Evolutionary conservation across 805 yeast genomes (phyloP).

Genomic region (Metschnikowia borealis): DNA sequence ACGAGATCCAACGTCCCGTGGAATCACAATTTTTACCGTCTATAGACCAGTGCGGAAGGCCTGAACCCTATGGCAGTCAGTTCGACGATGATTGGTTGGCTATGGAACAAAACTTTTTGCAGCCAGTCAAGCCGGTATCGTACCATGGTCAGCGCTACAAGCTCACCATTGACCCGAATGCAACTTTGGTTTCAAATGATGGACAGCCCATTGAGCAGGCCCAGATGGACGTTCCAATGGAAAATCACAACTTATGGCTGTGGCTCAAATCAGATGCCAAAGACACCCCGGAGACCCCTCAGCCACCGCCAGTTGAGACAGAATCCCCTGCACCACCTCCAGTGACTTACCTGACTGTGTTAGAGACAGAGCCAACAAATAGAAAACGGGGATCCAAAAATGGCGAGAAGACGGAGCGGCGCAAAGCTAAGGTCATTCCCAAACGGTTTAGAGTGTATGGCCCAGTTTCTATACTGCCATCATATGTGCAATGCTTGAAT

Average conservation of each 20-base stretch:
- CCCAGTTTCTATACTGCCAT: slow-evolving; percentile 8
- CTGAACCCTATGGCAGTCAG: too few species aligned
- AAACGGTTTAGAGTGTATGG: slow-evolving; percentile 9
- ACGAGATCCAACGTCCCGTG: background rate
- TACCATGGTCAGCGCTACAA: too few species aligned
- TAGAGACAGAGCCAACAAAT: background rate
- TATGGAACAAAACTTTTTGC: background rate
- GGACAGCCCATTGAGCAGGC: too few species aligned
- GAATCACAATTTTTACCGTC: background rate
- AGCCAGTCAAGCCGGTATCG: too few species aligned
- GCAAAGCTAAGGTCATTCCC: slow-evolving; percentile 12
- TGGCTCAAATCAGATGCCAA: background rate
- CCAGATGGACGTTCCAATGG: too few species aligned
- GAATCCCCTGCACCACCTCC: background rate
- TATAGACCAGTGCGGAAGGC: too few species aligned
- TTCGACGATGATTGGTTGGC: background rate
- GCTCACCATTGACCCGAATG: too few species aligned
- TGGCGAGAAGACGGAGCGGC: slow-evolving; percentile 5
- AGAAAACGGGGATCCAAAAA: background rate
- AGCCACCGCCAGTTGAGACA: too few species aligned
- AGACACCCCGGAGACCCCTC: too few species aligned
- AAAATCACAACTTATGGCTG: background rate
- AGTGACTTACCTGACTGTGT: background rate
- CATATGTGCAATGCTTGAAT: slow-evolving; percentile 19
- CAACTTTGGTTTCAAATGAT: too few species aligned